Evolutionary conservation across 805 yeast genomes (phyloP).

Genomic region (Candida hungchunana): DNA sequence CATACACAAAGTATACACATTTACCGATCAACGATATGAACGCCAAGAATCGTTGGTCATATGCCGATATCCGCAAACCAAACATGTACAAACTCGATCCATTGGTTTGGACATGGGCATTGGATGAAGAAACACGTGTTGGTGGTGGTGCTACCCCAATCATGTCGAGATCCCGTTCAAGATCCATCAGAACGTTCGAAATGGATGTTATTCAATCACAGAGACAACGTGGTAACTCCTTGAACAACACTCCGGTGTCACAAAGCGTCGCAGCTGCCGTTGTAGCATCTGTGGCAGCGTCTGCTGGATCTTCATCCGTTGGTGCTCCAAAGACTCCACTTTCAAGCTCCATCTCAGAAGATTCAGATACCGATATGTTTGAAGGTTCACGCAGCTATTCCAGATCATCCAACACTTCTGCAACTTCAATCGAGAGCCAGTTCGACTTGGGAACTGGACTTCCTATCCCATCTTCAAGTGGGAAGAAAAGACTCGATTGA

Average conservation of each 20-base stretch:
- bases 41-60: constrained; percentile 69
- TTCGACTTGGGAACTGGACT: constrained; percentile 15
- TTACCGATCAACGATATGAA: constrained; percentile 56
- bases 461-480: constrained; percentile 6
- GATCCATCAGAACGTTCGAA: constrained; percentile 24
- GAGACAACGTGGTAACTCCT: constrained; percentile 13
- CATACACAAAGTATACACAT: constrained; percentile 59
- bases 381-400: constrained; percentile 24
- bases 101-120: constrained; percentile 20
- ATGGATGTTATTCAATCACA: constrained; percentile 21
- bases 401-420: constrained; percentile 30
- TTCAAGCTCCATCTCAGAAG: constrained; percentile 10
- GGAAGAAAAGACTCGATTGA: constrained; percentile 11
- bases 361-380: constrained; percentile 14
- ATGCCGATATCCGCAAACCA: constrained; percentile 36
- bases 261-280: constrained; percentile 2
- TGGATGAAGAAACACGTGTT: constrained; percentile 28
- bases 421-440: constrained; percentile 26
- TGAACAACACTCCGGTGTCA: constrained; percentile 2
- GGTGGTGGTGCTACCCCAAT: not conserved
- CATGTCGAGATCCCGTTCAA: constrained; percentile 17
- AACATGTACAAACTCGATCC: constrained; percentile 35
- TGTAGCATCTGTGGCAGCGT: constrained; percentile 1
- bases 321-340: constrained; percentile 5
- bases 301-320: not conserved